Conservation (phyloP, 1,284 basidiomycete genomes). For the Heterobasidion occidentale region DNA sequence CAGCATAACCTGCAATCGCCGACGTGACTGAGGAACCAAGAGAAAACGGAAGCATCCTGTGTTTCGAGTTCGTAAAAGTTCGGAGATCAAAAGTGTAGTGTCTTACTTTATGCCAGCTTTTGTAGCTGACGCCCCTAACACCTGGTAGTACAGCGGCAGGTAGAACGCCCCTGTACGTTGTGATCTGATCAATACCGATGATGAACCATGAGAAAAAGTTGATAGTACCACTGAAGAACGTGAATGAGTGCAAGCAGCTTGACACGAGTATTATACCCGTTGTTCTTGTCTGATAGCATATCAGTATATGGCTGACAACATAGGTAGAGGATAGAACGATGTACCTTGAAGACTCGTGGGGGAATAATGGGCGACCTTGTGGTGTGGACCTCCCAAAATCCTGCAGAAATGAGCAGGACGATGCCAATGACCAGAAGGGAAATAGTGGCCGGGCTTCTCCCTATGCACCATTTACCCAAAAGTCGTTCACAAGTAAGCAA, state of each 20-base stretch:
- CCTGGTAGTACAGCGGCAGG: constrained; percentile 75
- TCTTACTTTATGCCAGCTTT: constrained; percentile 60
- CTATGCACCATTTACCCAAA: constrained; percentile 12
- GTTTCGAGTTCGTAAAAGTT: neutral
- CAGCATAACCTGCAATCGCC: constrained; percentile 47
- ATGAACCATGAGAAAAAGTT: neutral
- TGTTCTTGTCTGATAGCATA: constrained; percentile 56
- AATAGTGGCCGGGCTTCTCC: constrained; percentile 51
- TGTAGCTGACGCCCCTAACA: constrained; percentile 70
- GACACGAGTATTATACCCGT: constrained; percentile 59
- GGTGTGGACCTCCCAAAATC: constrained; percentile 63
- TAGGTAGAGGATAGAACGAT: constrained; percentile 2
- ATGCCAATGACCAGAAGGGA: constrained; percentile 63
- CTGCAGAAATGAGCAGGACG: constrained; percentile 46
- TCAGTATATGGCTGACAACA: neutral
- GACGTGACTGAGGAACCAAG: constrained; percentile 54
- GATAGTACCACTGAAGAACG: constrained; percentile 48
- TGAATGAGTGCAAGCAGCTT: constrained; percentile 58
- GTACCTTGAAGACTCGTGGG: constrained; percentile 67
- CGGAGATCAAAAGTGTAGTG: neutral
- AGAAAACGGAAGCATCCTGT: constrained; percentile 71
- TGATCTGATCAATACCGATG: neutral
- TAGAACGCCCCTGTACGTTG: constrained; percentile 48
- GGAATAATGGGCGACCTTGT: constrained; percentile 26
- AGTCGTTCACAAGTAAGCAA: neutral